Conservation (phyloP, 129 eudicot species). For the Mikania micrantha region DNA sequence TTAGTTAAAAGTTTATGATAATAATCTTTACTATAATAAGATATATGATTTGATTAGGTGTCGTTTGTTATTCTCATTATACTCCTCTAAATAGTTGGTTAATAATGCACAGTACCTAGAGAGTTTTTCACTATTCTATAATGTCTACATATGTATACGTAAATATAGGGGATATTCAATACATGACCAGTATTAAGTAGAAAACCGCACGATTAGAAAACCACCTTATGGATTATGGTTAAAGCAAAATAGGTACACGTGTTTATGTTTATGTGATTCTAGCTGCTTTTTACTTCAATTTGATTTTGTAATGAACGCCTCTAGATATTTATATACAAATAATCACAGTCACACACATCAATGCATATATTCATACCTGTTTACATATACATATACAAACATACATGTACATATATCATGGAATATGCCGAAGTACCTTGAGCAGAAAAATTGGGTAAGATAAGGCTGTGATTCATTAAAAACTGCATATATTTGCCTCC, state of each 20-base stretch:
- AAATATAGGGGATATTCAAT: not conserved
- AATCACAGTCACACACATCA: not conserved
- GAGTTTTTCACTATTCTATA: too few relatives aligned
- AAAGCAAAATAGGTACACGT: not conserved
- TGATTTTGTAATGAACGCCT: not conserved
- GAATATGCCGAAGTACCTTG: conserved; percentile 37
- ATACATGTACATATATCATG: not conserved
- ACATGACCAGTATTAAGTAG: not conserved
- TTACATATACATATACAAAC: not conserved
- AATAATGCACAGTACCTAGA: too few relatives aligned
- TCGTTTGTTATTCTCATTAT: too few relatives aligned
- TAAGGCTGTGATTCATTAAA: conserved; percentile 47
- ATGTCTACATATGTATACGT: too few relatives aligned
- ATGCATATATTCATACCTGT: not conserved
- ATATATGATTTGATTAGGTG: too few relatives aligned
- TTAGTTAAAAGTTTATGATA: too few relatives aligned
- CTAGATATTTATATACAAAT: not conserved
- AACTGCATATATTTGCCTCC: conserved; percentile 55
- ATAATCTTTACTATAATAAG: too few relatives aligned
- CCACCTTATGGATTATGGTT: not conserved
- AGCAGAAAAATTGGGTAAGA: conserved; percentile 50
- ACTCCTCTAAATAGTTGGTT: too few relatives aligned
- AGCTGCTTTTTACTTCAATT: not conserved
- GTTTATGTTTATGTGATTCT: not conserved
- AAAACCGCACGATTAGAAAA: not conserved